Evolutionary conservation across 306 rosid species (phyloP), one percentile per base, ranked within the genome.

Genomic region (Cicer pinnatifidum): DNA sequence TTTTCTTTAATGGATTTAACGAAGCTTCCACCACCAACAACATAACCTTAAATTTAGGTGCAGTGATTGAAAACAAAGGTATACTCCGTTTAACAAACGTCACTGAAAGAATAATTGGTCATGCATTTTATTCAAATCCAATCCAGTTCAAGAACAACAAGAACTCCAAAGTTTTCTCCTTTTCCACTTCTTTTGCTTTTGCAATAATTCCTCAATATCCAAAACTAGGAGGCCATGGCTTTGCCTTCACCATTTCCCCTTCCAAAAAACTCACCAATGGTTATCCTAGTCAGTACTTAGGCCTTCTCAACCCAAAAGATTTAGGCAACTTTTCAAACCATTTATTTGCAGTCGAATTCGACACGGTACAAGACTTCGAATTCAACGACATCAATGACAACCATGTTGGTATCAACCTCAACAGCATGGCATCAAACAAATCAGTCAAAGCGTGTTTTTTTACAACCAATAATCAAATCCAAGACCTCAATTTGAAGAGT

Each of bases 321-420:
- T 7, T 72, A 11, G 93, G 89, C 1, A 82, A 81, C 64, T 73
- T 81, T 65, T 86, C 93, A 4, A 84, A 84, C 75, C 89, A 81
- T 56, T 6, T 84, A 11, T 79, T 88, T 3, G 89, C 85, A 0
- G 89, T 86, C 3, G 87, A 86, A 48, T 86, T 88, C 43, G 92
- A 88, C 72, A 88, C 90, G 0, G 82, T 82, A 1, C 83, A 71
- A 41, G 87, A 89, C 80, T 68, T 75, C 1, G 87, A 86, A 35
- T 84, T 84, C 37, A 40, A 37, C 0, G 93, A 86, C 70, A 86
- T 84, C 75, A 83, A 84, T 19, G 87, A 86, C 16, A 88, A 86
- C 63, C 93, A 88, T 58, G 85, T 88, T 0, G 90, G 85, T 13
- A 48, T 88, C 64, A 72, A 84, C 62, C 62, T 88, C 1, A 84